phyloP scores from a whole-genome alignment of 2,329 filamentous ascomycete species.

The Ascochyta clinopodiicola region DNA sequence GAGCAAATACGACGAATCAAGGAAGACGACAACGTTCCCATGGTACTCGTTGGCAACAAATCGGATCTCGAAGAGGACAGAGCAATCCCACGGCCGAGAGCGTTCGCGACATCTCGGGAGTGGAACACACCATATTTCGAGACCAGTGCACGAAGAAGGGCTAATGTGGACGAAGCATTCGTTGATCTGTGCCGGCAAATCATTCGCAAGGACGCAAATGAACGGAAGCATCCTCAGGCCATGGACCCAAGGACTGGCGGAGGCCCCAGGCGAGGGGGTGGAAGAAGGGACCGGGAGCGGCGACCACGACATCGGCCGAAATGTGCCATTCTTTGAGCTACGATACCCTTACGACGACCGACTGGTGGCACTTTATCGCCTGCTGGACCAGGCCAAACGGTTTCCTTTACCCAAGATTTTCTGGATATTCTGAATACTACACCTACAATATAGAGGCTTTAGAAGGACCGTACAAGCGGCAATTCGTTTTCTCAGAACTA shows the following conservation, averaged over 20 bases:
- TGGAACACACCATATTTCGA: constrained; percentile 94
- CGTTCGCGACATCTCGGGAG: constrained; percentile 82
- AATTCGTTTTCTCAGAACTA: constrained; percentile 21
- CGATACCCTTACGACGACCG: constrained; percentile 29
- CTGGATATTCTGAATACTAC: neutral
- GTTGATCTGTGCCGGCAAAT: constrained; percentile 84
- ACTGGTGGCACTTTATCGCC: constrained; percentile 23
- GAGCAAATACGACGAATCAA: constrained; percentile 93
- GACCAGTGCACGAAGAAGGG: constrained; percentile 79
- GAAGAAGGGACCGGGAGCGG: constrained; percentile 13
- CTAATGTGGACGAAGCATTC: constrained; percentile 92
- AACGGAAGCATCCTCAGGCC: constrained; percentile 29
- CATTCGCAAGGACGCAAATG: constrained; percentile 72
- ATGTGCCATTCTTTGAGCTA: constrained; percentile 38
- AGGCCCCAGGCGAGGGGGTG: constrained; percentile 11
- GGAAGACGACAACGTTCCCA: constrained; percentile 81
- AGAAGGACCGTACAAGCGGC: constrained; percentile 29
- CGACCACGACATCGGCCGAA: constrained; percentile 30
- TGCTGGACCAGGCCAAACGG: constrained; percentile 31
- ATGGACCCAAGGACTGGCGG: constrained; percentile 14
- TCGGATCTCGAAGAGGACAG: constrained; percentile 87
- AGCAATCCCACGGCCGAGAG: constrained; percentile 76
- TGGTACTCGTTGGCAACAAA: constrained; percentile 93
- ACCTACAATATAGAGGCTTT: constrained; percentile 27
- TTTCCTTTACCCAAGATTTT: neutral